Percentiles rank a stretch among this genome's conserved stretches.
Evolutionary conservation across 2,329 filamentous ascomycete species (phyloP).

Genomic region (Epichloe festucae): DNA sequence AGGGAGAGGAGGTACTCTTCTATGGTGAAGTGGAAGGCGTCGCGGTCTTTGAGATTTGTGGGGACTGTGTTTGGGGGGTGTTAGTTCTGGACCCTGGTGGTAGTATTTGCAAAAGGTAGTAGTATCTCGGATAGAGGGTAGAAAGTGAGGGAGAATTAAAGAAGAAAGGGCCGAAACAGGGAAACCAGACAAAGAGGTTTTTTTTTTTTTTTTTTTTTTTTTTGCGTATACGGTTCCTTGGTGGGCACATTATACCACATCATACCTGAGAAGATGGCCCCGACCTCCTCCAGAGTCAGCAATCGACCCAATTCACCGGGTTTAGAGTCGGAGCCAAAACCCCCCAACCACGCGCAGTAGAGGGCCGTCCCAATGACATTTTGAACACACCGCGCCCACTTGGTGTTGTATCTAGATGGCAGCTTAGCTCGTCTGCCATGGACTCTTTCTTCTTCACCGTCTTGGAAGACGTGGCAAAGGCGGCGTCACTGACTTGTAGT

Average conservation of each 20-base stretch:
- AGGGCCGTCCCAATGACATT: slow-evolving; percentile 52
- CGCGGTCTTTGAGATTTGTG: slow-evolving; percentile 77
- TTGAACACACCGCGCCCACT: slow-evolving; percentile 78
- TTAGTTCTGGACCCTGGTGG: background rate
- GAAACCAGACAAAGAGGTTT: background rate
- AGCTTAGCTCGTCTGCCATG: background rate
- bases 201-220: no score
- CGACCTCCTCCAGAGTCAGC: slow-evolving; percentile 79
- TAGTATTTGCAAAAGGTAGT: background rate
- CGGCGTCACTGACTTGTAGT: no score
- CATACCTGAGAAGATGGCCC: slow-evolving; percentile 59
- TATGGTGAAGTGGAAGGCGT: slow-evolving; percentile 89
- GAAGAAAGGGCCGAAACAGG: background rate
- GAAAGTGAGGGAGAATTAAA: background rate
- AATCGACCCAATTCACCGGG: slow-evolving; percentile 49
- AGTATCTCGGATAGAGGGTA: background rate
- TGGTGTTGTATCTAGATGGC: slow-evolving; percentile 53
- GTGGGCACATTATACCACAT: no score
- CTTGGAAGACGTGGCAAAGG: background rate
- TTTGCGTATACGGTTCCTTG: no score
- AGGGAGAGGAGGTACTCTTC: slow-evolving; percentile 92
- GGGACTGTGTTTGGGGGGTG: slow-evolving; percentile 44
- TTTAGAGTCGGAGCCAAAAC: slow-evolving; percentile 35
- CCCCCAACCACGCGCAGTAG: slow-evolving; percentile 69
- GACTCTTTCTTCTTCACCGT: background rate